Base-by-base conservation (phyloP, 768 basidiomycete species). In the Suillus spraguei region DNA sequence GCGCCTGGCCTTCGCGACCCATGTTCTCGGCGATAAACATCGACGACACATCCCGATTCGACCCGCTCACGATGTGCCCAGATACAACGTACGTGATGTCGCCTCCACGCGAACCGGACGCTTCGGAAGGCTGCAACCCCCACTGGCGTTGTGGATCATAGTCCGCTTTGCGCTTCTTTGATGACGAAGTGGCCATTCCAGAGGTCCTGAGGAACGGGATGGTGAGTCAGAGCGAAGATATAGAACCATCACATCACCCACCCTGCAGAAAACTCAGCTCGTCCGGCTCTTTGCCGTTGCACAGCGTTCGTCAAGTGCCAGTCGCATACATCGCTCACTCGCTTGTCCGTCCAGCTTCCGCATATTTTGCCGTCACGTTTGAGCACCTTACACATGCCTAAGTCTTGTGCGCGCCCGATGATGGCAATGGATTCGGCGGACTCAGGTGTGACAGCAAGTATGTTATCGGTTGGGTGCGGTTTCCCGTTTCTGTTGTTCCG, bases 291-390 rank as follows among this genome's bases (percentile, higher is more conserved):
- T 17, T 84, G 81, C 24, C 87, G 79, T 74, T 93, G 83, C 4
- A 99, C 86, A 0, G 95, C 92, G 28, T 83, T 82, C 65, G 94
- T 89, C 46, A 98, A 74, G 77, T 99, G 97, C 76, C 86, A 99
- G 49, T 98, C 96, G 75, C 97, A 99, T 4, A 92, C 88, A 22
- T 92, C 89, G 72, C 87, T 83, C 69, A 91, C 83, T 35, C 95
- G 88, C 67, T 89, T 94, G 77, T 99, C 97, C 58, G 88, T 93
- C 97, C 97, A 99, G 60, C 87, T 84, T 10, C 87, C 87, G 68
- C 97, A 99, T 2, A 81, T 69, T 59, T 89, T 89, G 1, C 95
- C 94, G 63, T 97, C 94, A 60, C 85, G 83, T 71, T 90, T 92
- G 52, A 80, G 70, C 11, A 91, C 95, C 3, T 77, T 79, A 70